phyloP scores from a whole-genome alignment of 768 basidiomycete species.

The Lactifluus hygrophoroides region DNA sequence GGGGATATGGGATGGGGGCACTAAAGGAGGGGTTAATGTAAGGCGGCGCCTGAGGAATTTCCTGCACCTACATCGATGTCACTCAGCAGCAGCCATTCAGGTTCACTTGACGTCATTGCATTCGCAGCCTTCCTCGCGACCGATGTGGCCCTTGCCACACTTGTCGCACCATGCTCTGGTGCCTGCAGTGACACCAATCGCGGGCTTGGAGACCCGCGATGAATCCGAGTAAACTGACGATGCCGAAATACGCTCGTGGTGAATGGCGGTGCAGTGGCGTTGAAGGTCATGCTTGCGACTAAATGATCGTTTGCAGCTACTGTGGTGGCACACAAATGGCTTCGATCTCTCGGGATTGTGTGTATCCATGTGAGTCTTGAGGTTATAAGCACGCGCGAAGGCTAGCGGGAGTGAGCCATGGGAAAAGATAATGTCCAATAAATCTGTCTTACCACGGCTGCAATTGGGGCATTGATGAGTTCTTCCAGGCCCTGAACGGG shows the following conservation, averaged over 20 bases:
- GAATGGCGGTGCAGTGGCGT: conserved; percentile 81
- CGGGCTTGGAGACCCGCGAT: conserved; percentile 12
- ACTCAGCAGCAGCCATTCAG: not conserved
- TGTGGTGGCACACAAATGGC: conserved; percentile 82
- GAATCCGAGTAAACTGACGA: conserved; percentile 21
- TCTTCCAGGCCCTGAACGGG: conserved; percentile 54
- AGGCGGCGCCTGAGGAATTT: not conserved
- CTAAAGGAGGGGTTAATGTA: not conserved
- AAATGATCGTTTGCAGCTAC: conserved; percentile 81
- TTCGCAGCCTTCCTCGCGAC: conserved; percentile 21
- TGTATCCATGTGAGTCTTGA: conserved; percentile 93
- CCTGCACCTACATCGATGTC: not conserved
- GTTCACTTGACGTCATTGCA: conserved; percentile 59
- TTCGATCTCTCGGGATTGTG: conserved; percentile 90
- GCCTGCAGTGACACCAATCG: conserved; percentile 15
- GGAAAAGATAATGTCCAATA: conserved; percentile 3
- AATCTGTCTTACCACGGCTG: conserved; percentile 48
- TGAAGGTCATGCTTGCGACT: conserved; percentile 92
- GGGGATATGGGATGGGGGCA: not conserved
- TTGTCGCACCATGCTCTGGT: conserved; percentile 17
- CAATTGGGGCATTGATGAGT: conserved; percentile 73
- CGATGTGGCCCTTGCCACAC: conserved; percentile 26
- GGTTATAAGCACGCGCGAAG: conserved; percentile 88
- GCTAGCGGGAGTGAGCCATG: conserved; percentile 35
- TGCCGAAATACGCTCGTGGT: conserved; percentile 29